A percentile compares a stretch with the other conserved stretches of the same genome.
Evolutionary conservation across 495 filamentous ascomycete genomes (phyloP).

Genomic region (Geopyxis carbonaria): DNA sequence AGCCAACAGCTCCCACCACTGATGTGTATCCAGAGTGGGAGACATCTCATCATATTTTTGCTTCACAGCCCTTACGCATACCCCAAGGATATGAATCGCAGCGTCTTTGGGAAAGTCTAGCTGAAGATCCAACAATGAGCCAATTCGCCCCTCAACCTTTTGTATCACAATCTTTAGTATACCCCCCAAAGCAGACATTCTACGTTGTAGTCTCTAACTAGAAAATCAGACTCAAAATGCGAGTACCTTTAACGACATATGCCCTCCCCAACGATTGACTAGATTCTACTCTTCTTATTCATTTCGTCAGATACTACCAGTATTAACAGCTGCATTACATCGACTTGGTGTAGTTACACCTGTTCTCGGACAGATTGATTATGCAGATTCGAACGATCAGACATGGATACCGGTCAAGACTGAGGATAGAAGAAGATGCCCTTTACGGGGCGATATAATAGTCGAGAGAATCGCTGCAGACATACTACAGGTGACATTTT

Average conservation of each 20-base stretch:
- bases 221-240: constrained; percentile 62
- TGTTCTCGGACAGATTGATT: constrained; percentile 21
- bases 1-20: constrained; percentile 38
- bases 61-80: constrained; percentile 32
- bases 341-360: constrained; percentile 64
- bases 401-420: constrained; percentile 49
- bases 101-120: constrained; percentile 34
- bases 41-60: constrained; percentile 28
- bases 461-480: constrained; percentile 50
- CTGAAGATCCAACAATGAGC: constrained; percentile 77
- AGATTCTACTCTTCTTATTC: constrained; percentile 80
- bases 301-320: constrained; percentile 56
- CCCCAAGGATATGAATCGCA: constrained; percentile 18
- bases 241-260: constrained; percentile 71
- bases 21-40: constrained; percentile 39
- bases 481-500: constrained; percentile 72
- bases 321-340: constrained; percentile 66
- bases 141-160: constrained; percentile 73
- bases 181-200: neutral
- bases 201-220: neutral
- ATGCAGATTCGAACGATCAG: constrained; percentile 19
- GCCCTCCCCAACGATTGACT: constrained; percentile 54
- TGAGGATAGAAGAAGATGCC: constrained; percentile 61
- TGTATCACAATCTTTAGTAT: constrained; percentile 50
- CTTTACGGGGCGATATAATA: constrained; percentile 64